phyloP scores from a whole-genome alignment of 2,329 filamentous ascomycete genomes.

The Cladosporium sp. region DNA sequence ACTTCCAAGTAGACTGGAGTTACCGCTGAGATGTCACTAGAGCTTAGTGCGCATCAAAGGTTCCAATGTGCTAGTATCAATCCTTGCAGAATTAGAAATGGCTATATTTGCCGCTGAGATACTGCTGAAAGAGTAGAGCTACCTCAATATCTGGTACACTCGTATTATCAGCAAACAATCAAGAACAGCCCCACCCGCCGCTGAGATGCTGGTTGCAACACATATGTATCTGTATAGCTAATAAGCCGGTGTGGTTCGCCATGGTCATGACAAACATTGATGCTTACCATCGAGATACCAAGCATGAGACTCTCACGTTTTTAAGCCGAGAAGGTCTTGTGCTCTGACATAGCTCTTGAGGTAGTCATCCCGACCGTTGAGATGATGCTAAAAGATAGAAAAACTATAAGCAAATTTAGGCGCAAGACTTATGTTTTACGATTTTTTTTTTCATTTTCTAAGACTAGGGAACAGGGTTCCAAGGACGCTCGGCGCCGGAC shows the following conservation, averaged over 20 bases:
- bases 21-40: background rate
- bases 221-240: background rate
- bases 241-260: background rate
- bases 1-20: background rate
- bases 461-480: background rate
- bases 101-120: background rate
- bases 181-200: too few species aligned
- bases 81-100: background rate
- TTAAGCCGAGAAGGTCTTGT: background rate
- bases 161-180: background rate
- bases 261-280: background rate
- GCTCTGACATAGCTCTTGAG: background rate
- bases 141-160: background rate
- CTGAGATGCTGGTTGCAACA: background rate
- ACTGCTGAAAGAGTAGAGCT: background rate
- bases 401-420: background rate
- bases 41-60: background rate
- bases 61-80: background rate
- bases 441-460: background rate
- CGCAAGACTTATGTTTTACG: background rate
- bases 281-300: background rate
- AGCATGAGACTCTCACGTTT: background rate
- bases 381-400: background rate
- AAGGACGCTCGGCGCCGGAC: background rate
- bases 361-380: background rate